Percentiles rank a stretch among this genome's conserved stretches.
phyloP scores from a whole-genome alignment of 306 rosid species.

The Quercus suber region DNA sequence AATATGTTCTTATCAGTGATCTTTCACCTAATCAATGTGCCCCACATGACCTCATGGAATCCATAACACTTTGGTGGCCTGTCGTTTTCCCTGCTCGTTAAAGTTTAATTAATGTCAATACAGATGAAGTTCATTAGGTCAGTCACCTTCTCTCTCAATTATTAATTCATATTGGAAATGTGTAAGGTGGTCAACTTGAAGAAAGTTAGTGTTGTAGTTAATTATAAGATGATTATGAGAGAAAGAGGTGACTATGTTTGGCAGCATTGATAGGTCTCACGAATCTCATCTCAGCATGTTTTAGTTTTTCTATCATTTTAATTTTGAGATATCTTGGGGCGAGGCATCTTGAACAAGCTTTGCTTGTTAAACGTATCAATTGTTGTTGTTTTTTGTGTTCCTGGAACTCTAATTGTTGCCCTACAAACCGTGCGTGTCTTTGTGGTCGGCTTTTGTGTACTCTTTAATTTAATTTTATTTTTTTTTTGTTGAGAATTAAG shows the following conservation, averaged over 20 bases:
- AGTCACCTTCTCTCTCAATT: not conserved
- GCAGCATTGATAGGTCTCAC: not conserved
- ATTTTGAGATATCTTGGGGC: not conserved
- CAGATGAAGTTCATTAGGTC: not conserved
- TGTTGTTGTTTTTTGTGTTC: not conserved
- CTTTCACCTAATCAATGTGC: slow-evolving; percentile 31
- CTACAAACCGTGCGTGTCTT: too few species aligned
- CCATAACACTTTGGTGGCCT: slow-evolving; percentile 6
- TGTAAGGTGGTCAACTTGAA: not conserved
- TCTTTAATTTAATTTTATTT: too few species aligned
- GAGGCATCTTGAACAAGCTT: not conserved
- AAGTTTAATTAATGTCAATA: not conserved
- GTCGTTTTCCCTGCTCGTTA: not conserved
- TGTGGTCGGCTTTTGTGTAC: too few species aligned
- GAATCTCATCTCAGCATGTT: not conserved
- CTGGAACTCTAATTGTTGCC: not conserved
- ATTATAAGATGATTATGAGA: not conserved
- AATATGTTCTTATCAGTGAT: slow-evolving; percentile 26
- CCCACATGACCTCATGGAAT: slow-evolving; percentile 29
- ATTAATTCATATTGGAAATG: not conserved
- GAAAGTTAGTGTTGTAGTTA: not conserved
- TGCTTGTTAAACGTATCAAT: not conserved
- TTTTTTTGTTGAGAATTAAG: too few species aligned
- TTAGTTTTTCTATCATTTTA: not conserved
- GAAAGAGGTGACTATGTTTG: not conserved